Evolutionary conservation across 2,329 filamentous ascomycete genomes (phyloP).

Genomic region (Periconia sp.): DNA sequence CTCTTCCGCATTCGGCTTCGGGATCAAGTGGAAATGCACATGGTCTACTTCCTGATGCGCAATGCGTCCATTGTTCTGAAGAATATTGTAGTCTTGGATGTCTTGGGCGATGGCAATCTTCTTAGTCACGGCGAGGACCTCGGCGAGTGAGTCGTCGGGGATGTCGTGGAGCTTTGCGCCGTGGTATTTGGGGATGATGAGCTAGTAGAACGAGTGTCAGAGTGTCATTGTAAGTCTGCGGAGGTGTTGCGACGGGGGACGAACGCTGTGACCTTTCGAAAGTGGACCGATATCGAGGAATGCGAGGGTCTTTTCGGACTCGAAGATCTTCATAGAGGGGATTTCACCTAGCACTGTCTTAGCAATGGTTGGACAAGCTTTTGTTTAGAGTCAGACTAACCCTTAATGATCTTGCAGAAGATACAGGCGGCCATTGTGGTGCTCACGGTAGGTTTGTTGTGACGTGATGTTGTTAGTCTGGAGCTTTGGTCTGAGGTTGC

Average conservation of each 20-base stretch:
- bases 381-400: slow-evolving; percentile 50
- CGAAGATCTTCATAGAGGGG: slow-evolving; percentile 93
- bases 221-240: no score
- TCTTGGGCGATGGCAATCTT: slow-evolving; percentile 80
- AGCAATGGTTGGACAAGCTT: not conserved
- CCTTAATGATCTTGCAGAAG: slow-evolving; percentile 99
- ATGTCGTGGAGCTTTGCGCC: slow-evolving; percentile 91
- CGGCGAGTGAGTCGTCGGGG: slow-evolving; percentile 82
- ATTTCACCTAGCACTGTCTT: slow-evolving; percentile 77
- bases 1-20: slow-evolving; percentile 85
- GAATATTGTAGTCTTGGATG: slow-evolving; percentile 83
- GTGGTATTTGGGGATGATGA: slow-evolving; percentile 95
- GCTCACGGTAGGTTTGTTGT: slow-evolving; percentile 27
- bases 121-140: slow-evolving; percentile 87
- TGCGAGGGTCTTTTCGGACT: slow-evolving; percentile 89
- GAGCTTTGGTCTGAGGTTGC: slow-evolving; percentile 16
- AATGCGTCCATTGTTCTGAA: slow-evolving; percentile 93
- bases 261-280: slow-evolving; percentile 85
- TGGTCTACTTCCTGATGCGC: slow-evolving; percentile 95
- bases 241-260: slow-evolving; percentile 30
- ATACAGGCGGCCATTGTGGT: slow-evolving; percentile 77
- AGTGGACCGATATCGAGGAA: slow-evolving; percentile 97
- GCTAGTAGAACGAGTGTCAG: no score
- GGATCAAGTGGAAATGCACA: slow-evolving; percentile 97
- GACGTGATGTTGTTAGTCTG: slow-evolving; percentile 27